These are phyloP conservation scores for Aspergillus brasiliensis DNA, from an alignment of 2,329 filamentous ascomycete species.

Conservation along the genomic window DNA sequence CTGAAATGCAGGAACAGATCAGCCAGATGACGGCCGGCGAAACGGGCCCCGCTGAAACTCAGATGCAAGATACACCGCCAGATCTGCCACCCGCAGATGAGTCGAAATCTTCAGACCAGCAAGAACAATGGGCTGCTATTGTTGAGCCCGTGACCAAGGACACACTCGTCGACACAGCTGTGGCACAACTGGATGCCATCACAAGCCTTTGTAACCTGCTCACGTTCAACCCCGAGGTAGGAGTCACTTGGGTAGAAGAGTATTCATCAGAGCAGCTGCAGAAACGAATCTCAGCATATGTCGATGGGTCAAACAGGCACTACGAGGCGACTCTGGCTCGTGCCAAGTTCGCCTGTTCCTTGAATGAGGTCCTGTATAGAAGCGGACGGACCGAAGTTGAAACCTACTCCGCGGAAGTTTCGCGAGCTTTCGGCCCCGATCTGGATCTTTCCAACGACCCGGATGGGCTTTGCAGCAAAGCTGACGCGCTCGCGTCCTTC, in stretches of 20 bases:
- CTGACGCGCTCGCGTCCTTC: conserved; percentile 58
- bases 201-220: conserved; percentile 55
- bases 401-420: conserved; percentile 54
- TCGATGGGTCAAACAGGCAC: conserved; percentile 47
- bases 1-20: conserved; percentile 48
- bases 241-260: conserved; percentile 61
- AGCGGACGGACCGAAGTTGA: conserved; percentile 51
- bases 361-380: conserved; percentile 61
- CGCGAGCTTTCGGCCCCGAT: conserved; percentile 43
- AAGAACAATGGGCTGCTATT: conserved; percentile 68
- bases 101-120: conserved; percentile 26
- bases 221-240: conserved; percentile 44
- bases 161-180: conserved; percentile 67
- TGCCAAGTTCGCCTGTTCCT: conserved; percentile 58
- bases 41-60: conserved; percentile 16
- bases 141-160: conserved; percentile 66
- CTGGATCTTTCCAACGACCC: conserved; percentile 48
- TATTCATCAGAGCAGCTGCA: conserved; percentile 56
- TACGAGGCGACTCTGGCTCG: conserved; percentile 57
- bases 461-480: conserved; percentile 56
- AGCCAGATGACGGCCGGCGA: conserved; percentile 39
- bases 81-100: conserved; percentile 18
- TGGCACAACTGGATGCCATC: conserved; percentile 63
- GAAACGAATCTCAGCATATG: conserved; percentile 57
- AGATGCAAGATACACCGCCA: conserved; percentile 14